These are phyloP conservation scores for Lagenidium giganteum DNA, from an alignment of 352 stramenopile genomes.

Conservation along the genomic window DNA sequence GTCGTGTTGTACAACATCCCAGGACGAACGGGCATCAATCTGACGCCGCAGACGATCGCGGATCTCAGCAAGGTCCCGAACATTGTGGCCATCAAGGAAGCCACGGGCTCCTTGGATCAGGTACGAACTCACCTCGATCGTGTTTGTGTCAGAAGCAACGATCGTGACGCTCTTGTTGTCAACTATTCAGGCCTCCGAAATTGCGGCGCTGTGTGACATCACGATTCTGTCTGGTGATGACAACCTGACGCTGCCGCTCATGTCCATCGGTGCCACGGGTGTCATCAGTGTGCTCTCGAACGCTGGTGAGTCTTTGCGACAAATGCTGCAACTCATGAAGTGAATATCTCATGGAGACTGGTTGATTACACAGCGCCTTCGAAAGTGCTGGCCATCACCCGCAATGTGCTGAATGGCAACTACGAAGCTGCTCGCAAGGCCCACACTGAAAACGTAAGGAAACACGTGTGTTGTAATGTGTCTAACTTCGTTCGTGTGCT, in stretches of 20 bases:
- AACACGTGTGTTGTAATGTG: neutral
- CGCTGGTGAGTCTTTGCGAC: slow-evolving; percentile 65
- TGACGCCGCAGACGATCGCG: slow-evolving; percentile 92
- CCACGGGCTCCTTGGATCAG: slow-evolving; percentile 91
- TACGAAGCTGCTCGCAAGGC: slow-evolving; percentile 74
- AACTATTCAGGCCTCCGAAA: slow-evolving; percentile 68
- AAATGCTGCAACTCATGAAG: too few species aligned
- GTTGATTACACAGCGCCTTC: slow-evolving; percentile 46
- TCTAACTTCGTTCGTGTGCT: neutral
- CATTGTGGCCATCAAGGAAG: slow-evolving; percentile 98
- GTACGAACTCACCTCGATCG: too few species aligned
- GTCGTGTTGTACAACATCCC: slow-evolving; percentile 98
- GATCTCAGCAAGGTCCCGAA: slow-evolving; percentile 91
- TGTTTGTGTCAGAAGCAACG: too few species aligned
- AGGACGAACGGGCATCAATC: slow-evolving; percentile 93
- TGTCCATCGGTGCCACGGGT: slow-evolving; percentile 84
- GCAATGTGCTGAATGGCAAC: slow-evolving; percentile 74
- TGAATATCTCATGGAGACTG: slow-evolving; percentile 1
- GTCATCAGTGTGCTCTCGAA: slow-evolving; percentile 92
- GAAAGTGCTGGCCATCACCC: slow-evolving; percentile 81
- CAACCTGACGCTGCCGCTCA: slow-evolving; percentile 88
- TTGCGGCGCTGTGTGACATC: slow-evolving; percentile 86
- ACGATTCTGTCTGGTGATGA: slow-evolving; percentile 90
- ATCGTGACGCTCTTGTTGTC: neutral
- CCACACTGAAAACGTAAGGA: slow-evolving; percentile 77